Evolutionary conservation across 2,329 filamentous ascomycete species (phyloP).

Genomic region (Boeremia lycopersici): DNA sequence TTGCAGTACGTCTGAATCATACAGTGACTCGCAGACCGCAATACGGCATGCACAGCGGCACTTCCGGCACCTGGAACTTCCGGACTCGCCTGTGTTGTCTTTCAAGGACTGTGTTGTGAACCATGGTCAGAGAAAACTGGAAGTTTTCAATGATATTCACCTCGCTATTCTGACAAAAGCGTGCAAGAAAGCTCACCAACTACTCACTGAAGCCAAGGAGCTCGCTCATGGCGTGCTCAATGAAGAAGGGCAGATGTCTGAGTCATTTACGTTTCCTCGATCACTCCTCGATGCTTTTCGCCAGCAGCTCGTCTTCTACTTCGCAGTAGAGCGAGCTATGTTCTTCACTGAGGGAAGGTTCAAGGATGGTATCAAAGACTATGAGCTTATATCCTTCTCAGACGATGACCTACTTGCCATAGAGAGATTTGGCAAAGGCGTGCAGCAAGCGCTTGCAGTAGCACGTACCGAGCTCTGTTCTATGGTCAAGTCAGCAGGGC

Average conservation of each 20-base stretch:
- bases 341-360: constrained; percentile 16
- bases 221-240: constrained; percentile 36
- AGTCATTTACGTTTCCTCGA: constrained; percentile 32
- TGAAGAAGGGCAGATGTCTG: constrained; percentile 32
- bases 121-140: constrained; percentile 24
- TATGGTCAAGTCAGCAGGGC: constrained; percentile 27
- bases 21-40: constrained; percentile 24
- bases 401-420: constrained; percentile 24
- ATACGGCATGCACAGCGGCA: constrained; percentile 32
- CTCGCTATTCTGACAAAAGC: constrained; percentile 25
- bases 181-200: constrained; percentile 10
- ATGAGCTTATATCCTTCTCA: constrained; percentile 11
- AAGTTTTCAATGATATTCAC: constrained; percentile 25
- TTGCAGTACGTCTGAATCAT: constrained; percentile 20
- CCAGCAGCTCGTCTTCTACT: constrained; percentile 30
- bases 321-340: constrained; percentile 37
- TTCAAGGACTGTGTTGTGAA: constrained; percentile 33
- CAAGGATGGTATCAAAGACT: background rate
- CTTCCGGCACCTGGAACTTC: background rate
- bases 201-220: constrained; percentile 25
- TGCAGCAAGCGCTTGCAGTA: constrained; percentile 13
- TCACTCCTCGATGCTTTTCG: constrained; percentile 32
- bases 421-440: constrained; percentile 24
- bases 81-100: background rate
- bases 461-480: constrained; percentile 34